Base-by-base conservation (phyloP, 495 filamentous ascomycete species). In the Neurospora sublineolata region DNA sequence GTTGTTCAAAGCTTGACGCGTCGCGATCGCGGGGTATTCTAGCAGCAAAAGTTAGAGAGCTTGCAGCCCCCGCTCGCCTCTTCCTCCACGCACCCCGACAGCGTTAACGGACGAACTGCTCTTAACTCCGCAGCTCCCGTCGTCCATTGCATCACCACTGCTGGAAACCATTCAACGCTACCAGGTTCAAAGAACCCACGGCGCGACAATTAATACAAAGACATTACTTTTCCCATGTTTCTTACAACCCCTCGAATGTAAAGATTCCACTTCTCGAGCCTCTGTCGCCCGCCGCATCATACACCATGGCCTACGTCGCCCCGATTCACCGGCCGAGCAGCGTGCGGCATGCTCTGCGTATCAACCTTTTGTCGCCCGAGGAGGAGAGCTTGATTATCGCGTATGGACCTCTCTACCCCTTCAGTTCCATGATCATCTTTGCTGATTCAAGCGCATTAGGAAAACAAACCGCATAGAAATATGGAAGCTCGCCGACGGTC, bases 401-500 rank as follows among this genome's bases (percentile, higher is more conserved):
- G 94, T 97, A 87, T 80, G 92, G 71, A 23, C 69, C 30, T 44
- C 46, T 58, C n/a, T 41, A 23, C 20, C 39, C 64, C 68, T 30
- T 68, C 67, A 18, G 44, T 70, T 44, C 16, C 64, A 9, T 58
- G 23, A 72, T 52, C 44, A 33, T 71, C 70, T 60, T 12, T 69
- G 10, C 67, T 71, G 68, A 71, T n/a, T 20, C 3, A 7, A 16
- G 16, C 1, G 23, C 12, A 67, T 37, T 75, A 97, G 94, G 42
- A 97, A 97, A 83, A 85, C 92, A n/a, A 97, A 96, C 75, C 89
- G 93, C 37, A 83, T 98, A 52, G 96, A 99, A 80, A 89, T 97
- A 81, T 97, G 85, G 85, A 83, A 80, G n/a, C 78, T 83, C 52
- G 71, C 77, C 12, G 78, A 83, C 2, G 79, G 78, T 1, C 70